Conservation (phyloP, 2,329 filamentous ascomycete genomes). For the Pseudogymnoascus sp. region DNA sequence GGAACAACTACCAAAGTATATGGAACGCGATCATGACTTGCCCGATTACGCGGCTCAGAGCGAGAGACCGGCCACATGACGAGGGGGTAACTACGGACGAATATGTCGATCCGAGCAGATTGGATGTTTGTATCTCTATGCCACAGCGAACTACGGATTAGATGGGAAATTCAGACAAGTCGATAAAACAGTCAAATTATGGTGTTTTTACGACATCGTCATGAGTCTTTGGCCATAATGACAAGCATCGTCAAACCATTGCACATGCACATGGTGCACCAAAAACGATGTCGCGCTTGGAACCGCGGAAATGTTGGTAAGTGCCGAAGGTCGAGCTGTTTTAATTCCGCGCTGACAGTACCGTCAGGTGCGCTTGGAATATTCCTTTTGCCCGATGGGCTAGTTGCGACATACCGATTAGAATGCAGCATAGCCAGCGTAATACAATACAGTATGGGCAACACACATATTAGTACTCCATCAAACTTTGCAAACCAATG, state of each 20-base stretch:
- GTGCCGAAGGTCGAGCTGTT: not conserved
- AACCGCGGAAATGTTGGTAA: not conserved
- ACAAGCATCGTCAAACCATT: not conserved
- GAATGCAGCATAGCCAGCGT: not conserved
- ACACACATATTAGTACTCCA: not conserved
- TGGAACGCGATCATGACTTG: not conserved
- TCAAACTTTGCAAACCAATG: not conserved
- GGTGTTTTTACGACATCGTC: not conserved
- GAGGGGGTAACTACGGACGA: not conserved
- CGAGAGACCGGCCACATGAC: not conserved
- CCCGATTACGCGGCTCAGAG: not conserved
- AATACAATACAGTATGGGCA: not conserved
- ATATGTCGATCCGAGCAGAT: not conserved
- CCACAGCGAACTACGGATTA: not conserved
- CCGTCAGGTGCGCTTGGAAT: not conserved
- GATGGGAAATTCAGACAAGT: not conserved
- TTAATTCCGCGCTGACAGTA: not conserved
- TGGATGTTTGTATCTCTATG: not conserved
- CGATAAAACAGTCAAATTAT: not conserved
- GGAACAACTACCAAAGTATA: not conserved
- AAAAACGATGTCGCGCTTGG: not conserved
- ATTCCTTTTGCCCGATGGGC: not conserved
- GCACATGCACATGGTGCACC: not conserved
- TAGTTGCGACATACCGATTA: not conserved
- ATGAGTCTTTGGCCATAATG: not conserved